Evolutionary conservation across 768 basidiomycete species (phyloP).

Genomic region (Obba rivulosa): DNA sequence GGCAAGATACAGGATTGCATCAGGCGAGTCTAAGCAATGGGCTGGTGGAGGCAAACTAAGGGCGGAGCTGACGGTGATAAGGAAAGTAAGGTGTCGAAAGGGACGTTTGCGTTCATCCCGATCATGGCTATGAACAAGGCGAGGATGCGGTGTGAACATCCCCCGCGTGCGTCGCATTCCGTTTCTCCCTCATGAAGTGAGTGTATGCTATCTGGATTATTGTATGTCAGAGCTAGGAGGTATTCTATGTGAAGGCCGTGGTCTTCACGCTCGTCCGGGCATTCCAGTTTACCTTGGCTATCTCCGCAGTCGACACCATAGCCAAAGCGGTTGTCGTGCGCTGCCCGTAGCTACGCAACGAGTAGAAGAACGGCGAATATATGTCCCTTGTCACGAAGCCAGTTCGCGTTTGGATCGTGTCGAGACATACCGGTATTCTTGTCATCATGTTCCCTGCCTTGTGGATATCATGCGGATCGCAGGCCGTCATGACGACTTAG

Average conservation of each 20-base stretch:
- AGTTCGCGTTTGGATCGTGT: no score
- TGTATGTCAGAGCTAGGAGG: not conserved
- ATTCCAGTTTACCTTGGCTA: constrained; percentile 26
- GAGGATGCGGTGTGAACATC: constrained; percentile 62
- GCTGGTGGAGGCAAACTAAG: no score
- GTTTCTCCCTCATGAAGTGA: constrained; percentile 57
- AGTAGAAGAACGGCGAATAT: constrained; percentile 12
- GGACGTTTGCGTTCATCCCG: constrained; percentile 37
- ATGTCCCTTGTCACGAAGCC: constrained; percentile 18
- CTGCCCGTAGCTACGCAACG: constrained; percentile 15
- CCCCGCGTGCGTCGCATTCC: constrained; percentile 61
- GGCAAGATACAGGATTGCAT: constrained; percentile 14
- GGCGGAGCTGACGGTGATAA: no score
- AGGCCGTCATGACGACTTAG: no score
- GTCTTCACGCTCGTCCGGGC: constrained; percentile 25
- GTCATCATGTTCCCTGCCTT: no score
- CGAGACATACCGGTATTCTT: no score
- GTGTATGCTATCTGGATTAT: constrained; percentile 15
- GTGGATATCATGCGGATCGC: no score
- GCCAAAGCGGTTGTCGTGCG: constrained; percentile 10
- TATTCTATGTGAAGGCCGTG: constrained; percentile 22
- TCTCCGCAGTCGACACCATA: constrained; percentile 17
- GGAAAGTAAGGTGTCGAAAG: constrained; percentile 10
- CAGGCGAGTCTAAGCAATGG: constrained; percentile 20
- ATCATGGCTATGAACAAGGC: constrained; percentile 48